Evolutionary conservation across 1,139 yeast species (phyloP), one percentile per base, ranked within the genome.

Genomic region (Saccharomyces hybrid): DNA sequence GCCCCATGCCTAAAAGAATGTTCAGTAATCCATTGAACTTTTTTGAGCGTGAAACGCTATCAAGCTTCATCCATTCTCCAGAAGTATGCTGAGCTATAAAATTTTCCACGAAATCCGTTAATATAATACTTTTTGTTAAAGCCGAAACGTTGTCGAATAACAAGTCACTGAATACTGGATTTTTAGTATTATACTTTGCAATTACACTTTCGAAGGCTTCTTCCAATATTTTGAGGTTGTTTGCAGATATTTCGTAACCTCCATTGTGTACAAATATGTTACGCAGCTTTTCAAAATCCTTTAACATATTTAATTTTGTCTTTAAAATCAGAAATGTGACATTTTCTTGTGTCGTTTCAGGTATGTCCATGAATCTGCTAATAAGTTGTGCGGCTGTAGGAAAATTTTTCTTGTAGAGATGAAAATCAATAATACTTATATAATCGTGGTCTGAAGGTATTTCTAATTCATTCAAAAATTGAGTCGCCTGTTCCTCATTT

Each of bases 401-500:
- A 7, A 53, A 23, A 44, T 57, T 58, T 30, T 59, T 60, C 44
- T 56, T 57, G 51, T 55, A 56, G 1, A 65, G 51, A 51, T 62
- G 62, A 44, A 57, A 62, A 16, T 63, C 61, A 7, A 64, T 55
- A 1, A 67, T 55, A 3, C 60, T 51, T 2, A 61, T 47, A 31
- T 65, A 56, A 49, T 66, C 68, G 4, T 52, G 30, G 28, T 58
- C 57, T 2, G 64, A 58, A 1, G 64, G 63, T 9, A 41, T 26
- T 49, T 64, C 65, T 25, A 52, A 14, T 53, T 59, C 60, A 56
- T 68, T 67, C 9, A 69, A 54, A 54, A 56, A 66, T 1, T 49
- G 49, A 47, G 62, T 60, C 1, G 68, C 71, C 26, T 66, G 63
- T n/a, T 56, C 55, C 49, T 65, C 64, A 27, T 59, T 50, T 3